Conservation (phyloP, 257 asterid species). For the Leonotis leonurus region DNA sequence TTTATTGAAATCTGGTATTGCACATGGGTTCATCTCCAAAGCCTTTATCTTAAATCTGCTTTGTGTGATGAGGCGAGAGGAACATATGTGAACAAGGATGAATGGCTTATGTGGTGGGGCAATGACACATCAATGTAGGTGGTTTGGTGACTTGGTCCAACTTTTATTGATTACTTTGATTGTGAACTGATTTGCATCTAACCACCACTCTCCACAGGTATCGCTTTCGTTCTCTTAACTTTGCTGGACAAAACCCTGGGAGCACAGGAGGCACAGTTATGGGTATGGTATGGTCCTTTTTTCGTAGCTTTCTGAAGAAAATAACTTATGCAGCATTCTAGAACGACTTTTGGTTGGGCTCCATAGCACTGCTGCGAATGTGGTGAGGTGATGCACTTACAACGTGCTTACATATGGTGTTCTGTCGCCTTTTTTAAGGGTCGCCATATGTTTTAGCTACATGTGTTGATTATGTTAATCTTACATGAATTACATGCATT, state of each 20-base stretch:
- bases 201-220: neutral
- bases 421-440: neutral
- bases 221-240: conserved; percentile 18
- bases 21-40: conserved; percentile 19
- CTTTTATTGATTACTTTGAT: conserved; percentile 12
- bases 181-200: conserved; percentile 15
- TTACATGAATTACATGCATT: neutral
- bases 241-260: conserved; percentile 9
- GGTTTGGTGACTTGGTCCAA: conserved; percentile 1
- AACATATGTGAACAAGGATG: neutral
- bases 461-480: neutral
- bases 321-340: neutral
- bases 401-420: neutral
- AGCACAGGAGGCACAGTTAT: conserved; percentile 1
- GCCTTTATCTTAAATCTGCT: conserved; percentile 11
- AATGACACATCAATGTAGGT: conserved; percentile 17
- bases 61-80: conserved; percentile 5
- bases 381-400: neutral
- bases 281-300: neutral
- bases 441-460: neutral
- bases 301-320: neutral
- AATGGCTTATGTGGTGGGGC: conserved; percentile 6
- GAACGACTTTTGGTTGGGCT: neutral
- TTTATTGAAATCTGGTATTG: conserved; percentile 14
- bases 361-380: neutral